These are phyloP conservation scores for Sorghum bicolor DNA, from an alignment of 176 grass and related monocot species.

Conservation along the genomic window DNA sequence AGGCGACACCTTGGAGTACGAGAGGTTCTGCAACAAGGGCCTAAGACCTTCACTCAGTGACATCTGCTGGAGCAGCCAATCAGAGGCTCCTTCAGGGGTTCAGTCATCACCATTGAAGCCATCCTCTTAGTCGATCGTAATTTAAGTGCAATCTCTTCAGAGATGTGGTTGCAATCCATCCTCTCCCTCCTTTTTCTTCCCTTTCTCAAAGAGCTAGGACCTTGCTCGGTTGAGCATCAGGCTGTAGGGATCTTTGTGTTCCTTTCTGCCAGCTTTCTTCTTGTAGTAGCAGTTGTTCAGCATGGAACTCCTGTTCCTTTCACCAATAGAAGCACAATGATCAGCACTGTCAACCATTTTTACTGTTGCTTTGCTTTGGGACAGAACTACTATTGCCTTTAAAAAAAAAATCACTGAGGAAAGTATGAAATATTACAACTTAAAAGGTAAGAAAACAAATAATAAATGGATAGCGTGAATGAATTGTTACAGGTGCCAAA, in stretches of 20 bases:
- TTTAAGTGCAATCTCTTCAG: conserved; percentile 26
- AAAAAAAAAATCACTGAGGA: conserved; percentile 15
- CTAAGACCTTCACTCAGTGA: conserved; percentile 77
- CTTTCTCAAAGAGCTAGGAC: conserved; percentile 28
- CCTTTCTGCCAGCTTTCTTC: conserved; percentile 33
- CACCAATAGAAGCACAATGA: conserved; percentile 35
- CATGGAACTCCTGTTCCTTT: conserved; percentile 39
- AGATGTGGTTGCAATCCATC: conserved; percentile 26
- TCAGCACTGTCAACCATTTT: conserved; percentile 1
- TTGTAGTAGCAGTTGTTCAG: conserved; percentile 25
- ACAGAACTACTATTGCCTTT: conserved; percentile 15
- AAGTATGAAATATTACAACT: neutral
- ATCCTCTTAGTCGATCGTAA: conserved; percentile 29
- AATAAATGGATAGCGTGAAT: neutral
- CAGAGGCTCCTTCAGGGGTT: conserved; percentile 34
- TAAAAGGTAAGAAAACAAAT: conserved; percentile 11
- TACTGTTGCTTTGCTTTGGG: conserved; percentile 25
- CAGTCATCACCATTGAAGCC: conserved; percentile 32
- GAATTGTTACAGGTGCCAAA: conserved; percentile 22
- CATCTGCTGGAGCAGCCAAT: conserved; percentile 66
- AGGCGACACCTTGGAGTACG: conserved; percentile 86
- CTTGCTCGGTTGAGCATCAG: conserved; percentile 33
- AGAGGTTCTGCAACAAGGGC: conserved; percentile 76
- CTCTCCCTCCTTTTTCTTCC: neutral
- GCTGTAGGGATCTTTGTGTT: conserved; percentile 32